phyloP scores from a whole-genome alignment of 768 basidiomycete species.

The Boletus bicolor region DNA sequence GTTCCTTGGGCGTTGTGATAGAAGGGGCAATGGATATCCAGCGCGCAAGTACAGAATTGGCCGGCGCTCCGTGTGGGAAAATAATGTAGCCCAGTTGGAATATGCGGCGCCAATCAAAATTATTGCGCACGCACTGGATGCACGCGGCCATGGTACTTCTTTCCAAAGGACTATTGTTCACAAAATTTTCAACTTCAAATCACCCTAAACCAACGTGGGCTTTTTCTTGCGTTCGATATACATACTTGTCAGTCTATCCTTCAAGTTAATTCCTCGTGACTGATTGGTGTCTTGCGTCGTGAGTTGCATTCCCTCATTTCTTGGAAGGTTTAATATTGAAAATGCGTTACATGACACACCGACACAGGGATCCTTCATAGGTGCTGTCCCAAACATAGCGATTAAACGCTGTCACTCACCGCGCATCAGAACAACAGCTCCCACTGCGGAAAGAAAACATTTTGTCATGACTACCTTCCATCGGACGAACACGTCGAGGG shows the following conservation, averaged over 20 bases:
- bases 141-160: neutral
- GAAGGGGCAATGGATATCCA: neutral
- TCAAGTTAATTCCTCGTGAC: no score
- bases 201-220: neutral
- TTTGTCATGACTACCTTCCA: neutral
- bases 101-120: neutral
- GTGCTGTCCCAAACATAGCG: neutral
- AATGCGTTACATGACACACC: neutral
- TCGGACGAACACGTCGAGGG: neutral
- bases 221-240: neutral
- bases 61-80: neutral
- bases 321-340: neutral
- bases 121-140: no score
- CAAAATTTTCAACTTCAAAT: neutral
- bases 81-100: neutral
- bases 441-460: neutral
- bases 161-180: neutral
- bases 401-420: neutral
- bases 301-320: neutral
- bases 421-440: neutral
- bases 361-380: neutral
- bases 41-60: neutral
- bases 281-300: neutral
- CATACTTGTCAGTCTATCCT: neutral
- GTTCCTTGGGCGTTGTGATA: neutral